Evolutionary conservation across 2,329 filamentous ascomycete species (phyloP), one percentile per base, ranked within the genome.

Genomic region (Stachybotrys chartarum): DNA sequence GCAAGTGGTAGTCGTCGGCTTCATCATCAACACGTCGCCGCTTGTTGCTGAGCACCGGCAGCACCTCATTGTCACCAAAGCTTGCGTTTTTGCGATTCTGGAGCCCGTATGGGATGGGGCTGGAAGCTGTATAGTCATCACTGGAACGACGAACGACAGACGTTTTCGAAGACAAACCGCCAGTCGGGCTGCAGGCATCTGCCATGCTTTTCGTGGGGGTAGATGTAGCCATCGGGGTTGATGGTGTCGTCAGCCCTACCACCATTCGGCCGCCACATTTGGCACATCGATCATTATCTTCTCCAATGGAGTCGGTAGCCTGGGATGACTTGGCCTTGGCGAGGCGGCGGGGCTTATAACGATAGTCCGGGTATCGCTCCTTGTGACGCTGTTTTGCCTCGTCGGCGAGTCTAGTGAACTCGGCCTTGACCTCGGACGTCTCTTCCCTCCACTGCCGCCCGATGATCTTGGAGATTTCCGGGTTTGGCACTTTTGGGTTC

Each of bases 401-500:
- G 74, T 95, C 91, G 57, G 94, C 94, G 55, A 96, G 81, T 58
- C 81, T 80, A 71, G 94, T 96, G 94, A 94, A 99, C 69, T 86
- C 82, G 60, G 85, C 83, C 73, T 96, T 96, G 56, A 86, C 80
- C 54, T 88, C 83, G 30, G 87, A 80, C 5, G 85, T 74, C 66
- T 95, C 86, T 55, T 85, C 81, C 65, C 87, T 85, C 94, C 94
- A 99, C 81, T 92, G 87, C 69, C 91, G 84, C 53, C 93, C 93
- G 63, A 97, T 96, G 64, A 97, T 95, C 73, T 97, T 97, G 61
- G 93, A 97, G 64, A 97, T 96, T 53, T 97, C 91, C 3, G 93
- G 93, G 72, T 97, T 97, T 50, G 92, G 86, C 60, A 97, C 83
- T 49, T 91, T 89, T n/a, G 92, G 93, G 65, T 97, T 83, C 63